These are phyloP conservation scores for Sugiyamaella chiloensis DNA, from an alignment of 805 yeast species.

Conservation along the genomic window DNA sequence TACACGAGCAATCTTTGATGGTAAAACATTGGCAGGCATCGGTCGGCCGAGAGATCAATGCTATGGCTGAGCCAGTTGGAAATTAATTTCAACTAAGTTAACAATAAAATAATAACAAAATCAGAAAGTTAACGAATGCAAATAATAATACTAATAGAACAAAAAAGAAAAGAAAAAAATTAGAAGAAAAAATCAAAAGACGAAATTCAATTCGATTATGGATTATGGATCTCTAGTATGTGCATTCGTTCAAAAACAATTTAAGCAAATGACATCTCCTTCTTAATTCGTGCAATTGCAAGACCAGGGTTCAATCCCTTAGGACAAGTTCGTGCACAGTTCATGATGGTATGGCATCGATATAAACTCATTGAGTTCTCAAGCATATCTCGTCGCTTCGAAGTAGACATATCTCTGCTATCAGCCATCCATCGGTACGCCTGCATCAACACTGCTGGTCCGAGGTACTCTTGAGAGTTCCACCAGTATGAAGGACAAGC, in stretches of 20 bases:
- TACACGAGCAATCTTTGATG: constrained; percentile 25
- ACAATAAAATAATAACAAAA: background rate
- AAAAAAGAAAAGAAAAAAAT: background rate
- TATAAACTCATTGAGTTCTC: constrained; percentile 96
- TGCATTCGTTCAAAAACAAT: too few relatives aligned
- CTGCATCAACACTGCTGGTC: constrained; percentile 99
- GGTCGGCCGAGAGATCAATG: background rate
- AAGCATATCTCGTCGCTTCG: constrained; percentile 77
- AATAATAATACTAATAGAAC: too few relatives aligned
- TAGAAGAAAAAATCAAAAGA: background rate
- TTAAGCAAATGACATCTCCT: constrained; percentile 71
- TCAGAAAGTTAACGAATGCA: background rate
- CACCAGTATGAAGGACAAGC: constrained; percentile 99
- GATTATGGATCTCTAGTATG: too few relatives aligned
- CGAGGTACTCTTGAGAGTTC: constrained; percentile 98
- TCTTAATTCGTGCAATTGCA: constrained; percentile 97
- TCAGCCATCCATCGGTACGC: constrained; percentile 99
- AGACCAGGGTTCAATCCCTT: constrained; percentile 97
- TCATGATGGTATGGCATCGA: constrained; percentile 99
- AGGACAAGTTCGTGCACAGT: constrained; percentile 97
- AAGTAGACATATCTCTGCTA: constrained; percentile 89
- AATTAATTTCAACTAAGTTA: background rate
- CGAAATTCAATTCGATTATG: background rate
- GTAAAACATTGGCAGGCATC: constrained; percentile 17
- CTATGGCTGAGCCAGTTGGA: too few relatives aligned